Evolutionary conservation across 2,329 filamentous ascomycete genomes (phyloP), one percentile per base, ranked within the genome.

Genomic region (Rhinocladiella mackenziei): DNA sequence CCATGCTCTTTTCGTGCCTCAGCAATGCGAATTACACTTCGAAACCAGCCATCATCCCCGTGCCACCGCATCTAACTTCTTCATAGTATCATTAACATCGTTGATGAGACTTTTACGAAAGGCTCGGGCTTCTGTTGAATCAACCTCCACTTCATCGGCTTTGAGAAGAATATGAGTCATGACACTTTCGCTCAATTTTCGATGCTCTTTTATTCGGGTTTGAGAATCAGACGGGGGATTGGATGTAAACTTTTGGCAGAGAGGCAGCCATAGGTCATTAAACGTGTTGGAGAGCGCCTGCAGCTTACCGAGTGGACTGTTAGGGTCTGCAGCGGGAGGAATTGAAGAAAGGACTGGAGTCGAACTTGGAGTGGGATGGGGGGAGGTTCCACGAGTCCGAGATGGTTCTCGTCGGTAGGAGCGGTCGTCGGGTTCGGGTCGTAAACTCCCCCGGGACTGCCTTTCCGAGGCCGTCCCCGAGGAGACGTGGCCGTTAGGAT

Each of bases 81-180:
- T 62, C 39, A 71, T 56, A n/a, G 60, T 52, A 13, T 51, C 56
- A 52, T 73, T 66, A 7, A 67, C 63, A 46, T 71, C 66, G 39
- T 60, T 65, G 30, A 72, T 64, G 26, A 73, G 56, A 5, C 60
- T 62, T 45, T 62, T 69, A 53, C 62, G 62, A 52, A 81, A 78
- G 31, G 71, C 61, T 6, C 71, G 67, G 38, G 75, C 61, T 4
- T 81, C 72, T 49, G 80, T 77, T 4, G 74, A 63, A 56, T 94
- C 86, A 2, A 72, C 69, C 53, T 92, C 83, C 9, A 96, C 68
- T 5, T 85, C 78, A 57, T 89, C 84, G 4, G 94, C 64, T 74
- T 70, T 70, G 44, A 73, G 45, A 35, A 70, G 56, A 11, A 72
- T 59, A 52, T 72, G 66, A 13, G 60, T 57, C 54, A 72, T 48